These are phyloP conservation scores for Tetradesmus lagerheimii DNA, from an alignment of 139 green algal genomes.

Conservation along the genomic window DNA sequence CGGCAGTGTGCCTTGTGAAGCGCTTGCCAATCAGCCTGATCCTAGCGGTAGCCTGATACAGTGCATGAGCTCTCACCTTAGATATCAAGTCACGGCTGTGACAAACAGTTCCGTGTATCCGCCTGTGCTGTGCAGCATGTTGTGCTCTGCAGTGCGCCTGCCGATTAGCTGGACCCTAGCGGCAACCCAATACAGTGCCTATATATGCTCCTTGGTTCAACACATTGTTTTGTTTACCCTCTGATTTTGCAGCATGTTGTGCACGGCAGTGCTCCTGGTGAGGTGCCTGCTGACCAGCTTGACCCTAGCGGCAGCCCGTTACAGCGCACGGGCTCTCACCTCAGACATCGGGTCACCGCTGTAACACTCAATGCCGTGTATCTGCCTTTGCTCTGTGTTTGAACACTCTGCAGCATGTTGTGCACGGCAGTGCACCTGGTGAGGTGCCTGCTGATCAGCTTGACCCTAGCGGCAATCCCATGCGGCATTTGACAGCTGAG, in stretches of 20 bases:
- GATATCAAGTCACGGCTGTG: too few relatives aligned
- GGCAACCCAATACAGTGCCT: background rate
- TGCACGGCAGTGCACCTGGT: slow-evolving; percentile 16
- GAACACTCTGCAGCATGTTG: slow-evolving; percentile 24
- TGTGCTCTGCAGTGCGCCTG: background rate
- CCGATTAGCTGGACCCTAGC: background rate
- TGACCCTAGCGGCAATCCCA: background rate
- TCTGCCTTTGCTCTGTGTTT: too few relatives aligned
- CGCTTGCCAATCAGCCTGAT: background rate
- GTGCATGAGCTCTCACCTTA: background rate
- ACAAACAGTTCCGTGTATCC: too few relatives aligned
- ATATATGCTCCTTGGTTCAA: too few relatives aligned
- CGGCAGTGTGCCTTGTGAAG: background rate
- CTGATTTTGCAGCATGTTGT: too few relatives aligned
- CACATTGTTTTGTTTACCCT: too few relatives aligned
- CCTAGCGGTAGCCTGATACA: background rate
- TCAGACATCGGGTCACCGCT: too few relatives aligned
- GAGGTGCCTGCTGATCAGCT: background rate
- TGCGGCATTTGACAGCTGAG: background rate
- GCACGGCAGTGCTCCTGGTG: slow-evolving; percentile 16
- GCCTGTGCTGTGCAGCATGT: slow-evolving; percentile 33
- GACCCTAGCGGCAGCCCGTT: background rate
- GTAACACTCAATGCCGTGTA: too few relatives aligned
- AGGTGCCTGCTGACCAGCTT: background rate
- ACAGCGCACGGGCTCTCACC: background rate